Base-by-base conservation (phyloP, 2,329 filamentous ascomycete genomes). In the Lomentospora prolificans region DNA sequence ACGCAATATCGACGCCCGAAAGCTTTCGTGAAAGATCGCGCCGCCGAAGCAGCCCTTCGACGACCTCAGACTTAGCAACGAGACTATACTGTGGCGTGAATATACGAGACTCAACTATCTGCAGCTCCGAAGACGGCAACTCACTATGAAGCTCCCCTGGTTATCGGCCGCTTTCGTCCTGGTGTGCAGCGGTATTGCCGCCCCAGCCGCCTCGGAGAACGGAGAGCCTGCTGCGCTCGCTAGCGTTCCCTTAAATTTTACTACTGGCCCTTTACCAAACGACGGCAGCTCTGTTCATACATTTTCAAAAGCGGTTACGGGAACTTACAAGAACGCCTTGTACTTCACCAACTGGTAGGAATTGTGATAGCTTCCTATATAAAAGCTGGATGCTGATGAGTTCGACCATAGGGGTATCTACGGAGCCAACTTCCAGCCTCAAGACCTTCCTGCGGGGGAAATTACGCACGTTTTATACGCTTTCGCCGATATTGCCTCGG, bases 381-480 rank as follows among this genome's bases (percentile, higher is more conserved):
- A 33, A 33, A 33, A 12, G 30, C 7, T 7, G 30, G 30, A 6
- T 6, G 30, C 6, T 6, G 30, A 33, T 12, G 30, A 33, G 30
- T 58, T 7, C 0, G 89, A 92, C 62, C 71, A 94, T 1, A 71
- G 69, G 68, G 65, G 65, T 41, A 87, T 89, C 53, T 94, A 95
- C 64, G 84, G 73, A 24, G 79, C 88, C 55, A 81, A 87, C 60
- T 89, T 86, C 64, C 78, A 86, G 53, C 85, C 87, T 0, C 77
- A 85, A 57, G 75, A 88, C 60, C 75, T 95, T 12, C 85, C 85
- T 0, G 80, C 75, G 1, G 74, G 80, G 1, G 75, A 87, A 58
- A 71, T 92, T 48, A 91, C 85, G 0, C 86, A 90, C 61, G 75
- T 94, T 1, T 75, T 94, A 3, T 92, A 80, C 64, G 77, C 19